Conservation (phyloP, 176 grass and related monocot genomes). For the Juncus inflexus region DNA sequence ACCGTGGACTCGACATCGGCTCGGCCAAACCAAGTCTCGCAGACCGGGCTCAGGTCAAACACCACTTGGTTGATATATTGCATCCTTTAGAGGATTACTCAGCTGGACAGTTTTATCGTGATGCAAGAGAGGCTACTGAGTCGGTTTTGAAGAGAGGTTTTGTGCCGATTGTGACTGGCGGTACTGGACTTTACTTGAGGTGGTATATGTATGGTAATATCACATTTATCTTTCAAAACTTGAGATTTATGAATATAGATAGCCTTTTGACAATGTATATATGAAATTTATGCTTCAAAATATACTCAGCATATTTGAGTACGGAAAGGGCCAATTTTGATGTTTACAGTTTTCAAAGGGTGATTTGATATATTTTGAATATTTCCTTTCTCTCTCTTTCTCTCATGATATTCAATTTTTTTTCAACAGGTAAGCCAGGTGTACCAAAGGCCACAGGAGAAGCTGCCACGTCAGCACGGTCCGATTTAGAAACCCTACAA, state of each 20-base stretch:
- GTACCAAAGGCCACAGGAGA: constrained; percentile 50
- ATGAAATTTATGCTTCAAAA: too few species aligned
- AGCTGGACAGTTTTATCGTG: constrained; percentile 54
- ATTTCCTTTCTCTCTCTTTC: too few species aligned
- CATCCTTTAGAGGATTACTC: constrained; percentile 64
- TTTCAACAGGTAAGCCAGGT: constrained; percentile 33
- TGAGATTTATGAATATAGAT: too few species aligned
- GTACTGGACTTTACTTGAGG: constrained; percentile 69
- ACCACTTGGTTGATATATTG: constrained; percentile 60
- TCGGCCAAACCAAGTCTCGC: constrained; percentile 52
- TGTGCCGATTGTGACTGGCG: constrained; percentile 58
- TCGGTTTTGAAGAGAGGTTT: constrained; percentile 37
- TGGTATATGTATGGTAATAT: constrained; percentile 69
- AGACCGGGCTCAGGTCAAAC: constrained; percentile 39
- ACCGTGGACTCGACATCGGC: constrained; percentile 57
- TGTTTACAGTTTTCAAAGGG: too few species aligned
- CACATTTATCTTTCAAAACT: too few species aligned
- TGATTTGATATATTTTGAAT: too few species aligned
- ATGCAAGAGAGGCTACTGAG: constrained; percentile 44
- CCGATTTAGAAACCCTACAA: constrained; percentile 46
- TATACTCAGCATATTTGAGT: too few species aligned
- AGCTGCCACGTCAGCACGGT: constrained; percentile 30
- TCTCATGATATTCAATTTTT: too few species aligned
- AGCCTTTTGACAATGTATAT: too few species aligned
- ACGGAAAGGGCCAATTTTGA: too few species aligned